Evolutionary conservation across 192 early-diverging fungal genomes (phyloP), one percentile per base, ranked within the genome.

Genomic region (Geosiphon pyriformis): DNA sequence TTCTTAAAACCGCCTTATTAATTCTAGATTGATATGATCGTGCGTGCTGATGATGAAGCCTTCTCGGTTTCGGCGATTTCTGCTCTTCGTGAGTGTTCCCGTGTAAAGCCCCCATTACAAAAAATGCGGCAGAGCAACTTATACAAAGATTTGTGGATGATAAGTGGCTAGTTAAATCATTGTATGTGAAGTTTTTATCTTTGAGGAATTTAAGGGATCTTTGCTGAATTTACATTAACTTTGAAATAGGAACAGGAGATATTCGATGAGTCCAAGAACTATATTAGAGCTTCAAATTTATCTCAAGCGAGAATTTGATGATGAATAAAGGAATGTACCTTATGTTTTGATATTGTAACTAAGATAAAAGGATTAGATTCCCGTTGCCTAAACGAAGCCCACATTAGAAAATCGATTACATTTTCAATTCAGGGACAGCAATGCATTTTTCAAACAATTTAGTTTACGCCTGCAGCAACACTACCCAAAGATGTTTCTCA

Each of bases 261-360:
- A 85, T 51, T 79, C 82, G 2, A 32, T 90, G 11, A 73, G 76
- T 35, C 75, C 80, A 42, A 74, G 89, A 46, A 66, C 83, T 7
- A 48, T 86, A 3, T 61, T 88, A 23, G 89, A 90, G 67, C 67
- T 90, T 42, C 79, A 85, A 65, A 63, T 51, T 22, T 90, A 84
- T 67, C 70, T 90, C 3, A 75, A 81, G 20, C 78, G 87, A 26
- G 72, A 83, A 49, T 90, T 82, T 62, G 79, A 78, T 7, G 86
- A 89, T 59, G 64, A 17, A 69, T 88, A 20, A 72, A 78, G 26
- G 81, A 88, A 47, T 90, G 89, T 64, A 78, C 72, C 1, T 48
- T 90, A 2, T 90, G 89, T 72, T 80, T 81, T 67, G 85, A 90
- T 61, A 82, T 86, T 7, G 75, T 83, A 11, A 88, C 81, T n/a